Conservation (phyloP, 2,329 filamentous ascomycete genomes). For the Rasamsonia emersonii region DNA sequence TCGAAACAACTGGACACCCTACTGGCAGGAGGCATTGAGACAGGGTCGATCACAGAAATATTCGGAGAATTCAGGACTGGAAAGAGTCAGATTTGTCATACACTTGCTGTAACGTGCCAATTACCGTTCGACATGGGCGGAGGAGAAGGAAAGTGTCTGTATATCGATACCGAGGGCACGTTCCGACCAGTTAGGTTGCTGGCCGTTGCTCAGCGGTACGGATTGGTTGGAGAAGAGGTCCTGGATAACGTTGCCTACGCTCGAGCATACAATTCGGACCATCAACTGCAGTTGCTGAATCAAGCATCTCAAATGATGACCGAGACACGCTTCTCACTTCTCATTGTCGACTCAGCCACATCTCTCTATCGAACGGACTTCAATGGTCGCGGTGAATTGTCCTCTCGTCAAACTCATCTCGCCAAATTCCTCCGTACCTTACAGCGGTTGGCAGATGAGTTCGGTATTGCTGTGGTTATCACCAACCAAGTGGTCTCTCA, state of each 20-base stretch:
- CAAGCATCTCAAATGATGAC: constrained; percentile 99
- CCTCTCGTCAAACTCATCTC: constrained; percentile 64
- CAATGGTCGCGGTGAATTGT: constrained; percentile 89
- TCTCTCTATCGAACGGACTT: constrained; percentile 95
- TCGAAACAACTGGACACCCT: constrained; percentile 96
- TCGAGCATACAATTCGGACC: constrained; percentile 95
- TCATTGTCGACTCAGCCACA: constrained; percentile 93
- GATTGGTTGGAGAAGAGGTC: constrained; percentile 91
- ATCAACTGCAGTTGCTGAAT: constrained; percentile 88
- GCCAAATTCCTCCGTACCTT: constrained; percentile 43
- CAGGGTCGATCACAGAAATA: constrained; percentile 93
- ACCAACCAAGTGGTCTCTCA: constrained; percentile 98
- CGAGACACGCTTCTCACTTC: constrained; percentile 90
- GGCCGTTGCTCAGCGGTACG: constrained; percentile 87
- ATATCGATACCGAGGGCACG: constrained; percentile 97
- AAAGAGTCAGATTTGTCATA: constrained; percentile 98
- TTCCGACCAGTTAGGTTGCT: constrained; percentile 87
- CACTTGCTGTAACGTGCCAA: constrained; percentile 95
- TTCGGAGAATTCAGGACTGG: constrained; percentile 97
- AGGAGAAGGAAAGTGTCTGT: constrained; percentile 94
- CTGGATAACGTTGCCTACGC: constrained; percentile 98
- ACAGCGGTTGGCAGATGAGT: constrained; percentile 55
- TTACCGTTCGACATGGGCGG: constrained; percentile 98
- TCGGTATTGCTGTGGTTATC: constrained; percentile 96
- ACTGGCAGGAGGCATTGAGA: constrained; percentile 89